Conservation (phyloP, 129 eudicot species). For the Tagetes patula region DNA sequence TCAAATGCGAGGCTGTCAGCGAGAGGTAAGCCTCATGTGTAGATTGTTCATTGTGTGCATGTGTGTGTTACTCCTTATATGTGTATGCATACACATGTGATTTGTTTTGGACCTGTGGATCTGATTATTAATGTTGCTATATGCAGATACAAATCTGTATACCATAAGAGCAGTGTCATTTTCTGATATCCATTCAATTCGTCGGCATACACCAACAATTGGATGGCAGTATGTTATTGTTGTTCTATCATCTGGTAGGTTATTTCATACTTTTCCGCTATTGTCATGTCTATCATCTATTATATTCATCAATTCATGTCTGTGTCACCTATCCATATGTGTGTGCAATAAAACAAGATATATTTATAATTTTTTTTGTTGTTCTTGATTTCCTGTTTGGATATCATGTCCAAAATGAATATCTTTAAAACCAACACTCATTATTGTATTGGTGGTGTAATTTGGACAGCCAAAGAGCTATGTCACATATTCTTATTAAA, state of each 20-base stretch:
- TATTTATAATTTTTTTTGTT: neutral
- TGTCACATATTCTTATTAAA: no score
- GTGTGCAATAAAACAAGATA: constrained; percentile 12
- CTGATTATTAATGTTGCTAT: constrained; percentile 24
- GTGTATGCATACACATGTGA: constrained; percentile 21
- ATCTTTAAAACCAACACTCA: no score
- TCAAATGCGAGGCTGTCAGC: constrained; percentile 77
- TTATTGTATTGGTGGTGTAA: no score
- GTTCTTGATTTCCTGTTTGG: neutral
- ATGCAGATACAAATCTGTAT: constrained; percentile 80
- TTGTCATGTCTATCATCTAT: neutral
- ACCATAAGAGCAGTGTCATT: constrained; percentile 82
- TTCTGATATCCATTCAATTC: constrained; percentile 78
- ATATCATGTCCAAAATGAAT: constrained; percentile 1
- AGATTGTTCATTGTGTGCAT: constrained; percentile 7
- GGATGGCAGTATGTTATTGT: constrained; percentile 98
- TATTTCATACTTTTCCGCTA: constrained; percentile 8
- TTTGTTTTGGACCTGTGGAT: constrained; percentile 17
- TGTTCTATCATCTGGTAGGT: constrained; percentile 82
- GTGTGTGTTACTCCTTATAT: neutral
- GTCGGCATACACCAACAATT: constrained; percentile 89
- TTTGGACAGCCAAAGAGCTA: no score
- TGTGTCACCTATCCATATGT: constrained; percentile 14
- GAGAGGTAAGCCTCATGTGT: constrained; percentile 56
- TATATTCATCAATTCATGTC: constrained; percentile 5